These are phyloP conservation scores for Colletotrichum echinochloae DNA, from an alignment of 2,329 filamentous ascomycete species.

Conservation along the genomic window DNA sequence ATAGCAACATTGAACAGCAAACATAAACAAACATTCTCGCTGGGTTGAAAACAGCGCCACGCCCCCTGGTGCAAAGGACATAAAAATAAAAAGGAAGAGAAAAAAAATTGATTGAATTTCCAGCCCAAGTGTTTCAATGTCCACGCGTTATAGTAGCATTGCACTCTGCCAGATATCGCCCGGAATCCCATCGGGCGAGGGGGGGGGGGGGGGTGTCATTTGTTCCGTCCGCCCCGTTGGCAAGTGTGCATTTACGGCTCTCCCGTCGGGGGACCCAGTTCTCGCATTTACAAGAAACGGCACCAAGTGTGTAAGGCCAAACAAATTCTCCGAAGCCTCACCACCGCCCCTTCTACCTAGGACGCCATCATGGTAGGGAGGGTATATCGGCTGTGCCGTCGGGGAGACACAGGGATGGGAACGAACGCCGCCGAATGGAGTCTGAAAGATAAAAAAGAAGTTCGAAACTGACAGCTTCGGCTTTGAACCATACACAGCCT, in stretches of 20 bases:
- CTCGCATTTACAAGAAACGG: constrained; percentile 24
- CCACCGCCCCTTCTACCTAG: no score
- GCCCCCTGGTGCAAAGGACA: neutral
- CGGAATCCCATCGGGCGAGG: neutral
- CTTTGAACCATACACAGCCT: constrained; percentile 29
- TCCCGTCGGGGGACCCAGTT: constrained; percentile 12
- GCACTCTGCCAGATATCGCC: neutral
- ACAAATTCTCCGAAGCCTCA: neutral
- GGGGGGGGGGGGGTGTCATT: no score
- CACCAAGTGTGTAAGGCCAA: constrained; percentile 21
- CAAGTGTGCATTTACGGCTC: neutral
- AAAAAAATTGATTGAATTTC: neutral
- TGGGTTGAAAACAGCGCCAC: neutral
- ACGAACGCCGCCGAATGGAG: constrained; percentile 1
- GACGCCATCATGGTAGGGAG: neutral
- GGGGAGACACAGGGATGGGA: no score
- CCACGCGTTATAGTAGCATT: constrained; percentile 1
- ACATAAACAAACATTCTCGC: neutral
- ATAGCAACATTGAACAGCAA: constrained; percentile 1
- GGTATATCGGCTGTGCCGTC: neutral
- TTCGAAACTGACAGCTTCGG: constrained; percentile 7
- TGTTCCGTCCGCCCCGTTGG: neutral
- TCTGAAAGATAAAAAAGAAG: constrained; percentile 2
- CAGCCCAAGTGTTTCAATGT: neutral
- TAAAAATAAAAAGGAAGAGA: no score